These are phyloP conservation scores for Ricinus communis DNA, from an alignment of 345 rosid species.

Conservation along the genomic window DNA sequence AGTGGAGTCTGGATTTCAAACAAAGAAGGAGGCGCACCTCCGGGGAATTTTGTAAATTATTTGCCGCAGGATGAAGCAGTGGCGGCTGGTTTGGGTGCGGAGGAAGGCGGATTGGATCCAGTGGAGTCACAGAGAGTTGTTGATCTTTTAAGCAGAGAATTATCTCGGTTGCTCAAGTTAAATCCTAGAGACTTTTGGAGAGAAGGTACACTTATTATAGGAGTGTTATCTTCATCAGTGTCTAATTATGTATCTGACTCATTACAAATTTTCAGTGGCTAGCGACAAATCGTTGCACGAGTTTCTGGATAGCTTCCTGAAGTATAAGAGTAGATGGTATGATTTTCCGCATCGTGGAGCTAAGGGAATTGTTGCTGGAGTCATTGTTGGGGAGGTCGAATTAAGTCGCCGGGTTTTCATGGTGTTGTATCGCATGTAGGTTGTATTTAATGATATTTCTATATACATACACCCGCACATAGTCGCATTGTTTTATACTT, in stretches of 20 bases:
- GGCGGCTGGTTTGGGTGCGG: conserved; percentile 73
- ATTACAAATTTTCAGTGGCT: conserved; percentile 51
- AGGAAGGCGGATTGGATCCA: conserved; percentile 84
- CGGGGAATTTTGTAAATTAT: conserved; percentile 70
- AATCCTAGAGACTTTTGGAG: conserved; percentile 84
- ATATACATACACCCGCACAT: too few relatives aligned
- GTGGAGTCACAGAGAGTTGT: conserved; percentile 93
- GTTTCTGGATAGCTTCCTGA: conserved; percentile 78
- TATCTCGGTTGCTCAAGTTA: conserved; percentile 74
- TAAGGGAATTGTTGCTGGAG: conserved; percentile 83
- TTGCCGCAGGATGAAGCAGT: conserved; percentile 96
- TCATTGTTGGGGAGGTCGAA: conserved; percentile 80
- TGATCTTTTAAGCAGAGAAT: conserved; percentile 84
- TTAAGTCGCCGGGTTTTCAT: conserved; percentile 79
- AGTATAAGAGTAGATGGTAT: conserved; percentile 90
- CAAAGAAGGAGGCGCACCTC: conserved; percentile 28
- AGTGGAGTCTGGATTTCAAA: conserved; percentile 39
- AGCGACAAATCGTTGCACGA: conserved; percentile 67
- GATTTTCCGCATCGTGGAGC: conserved; percentile 89
- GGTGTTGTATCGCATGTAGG: conserved; percentile 91
- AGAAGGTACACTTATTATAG: conserved; percentile 51
- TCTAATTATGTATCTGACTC: background rate
- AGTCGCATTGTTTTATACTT: background rate
- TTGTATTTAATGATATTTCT: conserved; percentile 12
- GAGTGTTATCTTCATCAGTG: background rate